Base-by-base conservation (phyloP, 208 protist genomes). In the Herpetomonas muscarum region DNA sequence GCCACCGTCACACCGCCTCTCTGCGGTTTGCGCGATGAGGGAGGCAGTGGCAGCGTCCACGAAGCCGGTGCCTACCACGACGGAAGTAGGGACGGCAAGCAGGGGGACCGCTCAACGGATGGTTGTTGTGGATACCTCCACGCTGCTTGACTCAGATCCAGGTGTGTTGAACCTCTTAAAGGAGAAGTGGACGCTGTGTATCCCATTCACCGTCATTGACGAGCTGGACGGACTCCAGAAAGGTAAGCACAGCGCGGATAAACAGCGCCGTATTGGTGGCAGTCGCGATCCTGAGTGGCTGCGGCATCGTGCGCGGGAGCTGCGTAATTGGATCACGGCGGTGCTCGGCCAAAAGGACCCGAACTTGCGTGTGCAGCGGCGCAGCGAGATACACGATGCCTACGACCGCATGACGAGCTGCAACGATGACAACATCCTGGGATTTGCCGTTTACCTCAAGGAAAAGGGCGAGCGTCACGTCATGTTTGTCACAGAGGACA, bases 361-460 rank as follows among this genome's bases (percentile, higher is more conserved):
- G 3, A 55, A 55, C 55, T 39, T 92, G 6, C 64, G 70, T 1
- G 34, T 94, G 21, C 87, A 94, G 69, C 73, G 73, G 19, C 68
- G 74, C 13, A 77, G 61, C 15, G 87, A 94, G 39, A 69, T 94
- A 1, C 61, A 82, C 0, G 44, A 72, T 12, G 59, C 54, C 9
- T 94, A 87, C 65, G 76, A 90, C 46, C 47, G 59, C 10, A 49
- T 70, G n/a, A 61, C 68, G 19, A 55, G 45, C 1, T 79, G 34
- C 28, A 90, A 90, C 36, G 87, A 94, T 56, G 84, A 92, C 52
- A 68, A 67, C 46, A 94, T 94, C 47, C 67, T 94, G 1, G 87
- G 82, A 13, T 94, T 84, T 58, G 87, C 84, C 15, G 77, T 94
- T 21, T 94, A 72, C 70, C 64, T 94, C 25, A 61, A 59, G 2